These are phyloP conservation scores for Amaranthus hypochondriacus DNA, from an alignment of 148 eudicot species.

Conservation along the genomic window DNA sequence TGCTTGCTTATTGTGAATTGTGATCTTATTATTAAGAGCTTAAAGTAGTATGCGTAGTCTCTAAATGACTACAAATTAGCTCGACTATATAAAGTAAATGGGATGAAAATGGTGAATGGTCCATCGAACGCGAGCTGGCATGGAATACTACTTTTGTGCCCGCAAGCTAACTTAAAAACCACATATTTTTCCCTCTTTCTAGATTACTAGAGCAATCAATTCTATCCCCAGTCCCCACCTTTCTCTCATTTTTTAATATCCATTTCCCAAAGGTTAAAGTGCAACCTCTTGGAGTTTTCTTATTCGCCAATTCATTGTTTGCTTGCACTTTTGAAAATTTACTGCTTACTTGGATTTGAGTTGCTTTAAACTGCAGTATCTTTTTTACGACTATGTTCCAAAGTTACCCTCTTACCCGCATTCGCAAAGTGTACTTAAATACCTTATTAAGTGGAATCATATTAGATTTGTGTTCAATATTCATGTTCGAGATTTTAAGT, in stretches of 20 bases:
- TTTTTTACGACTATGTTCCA: background rate
- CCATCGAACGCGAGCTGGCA: background rate
- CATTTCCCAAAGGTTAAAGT: background rate
- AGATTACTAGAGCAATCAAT: background rate
- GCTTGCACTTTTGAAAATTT: background rate
- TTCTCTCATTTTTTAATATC: background rate
- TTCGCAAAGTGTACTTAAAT: too few relatives aligned
- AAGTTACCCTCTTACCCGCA: too few relatives aligned
- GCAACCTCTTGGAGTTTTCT: conserved; percentile 2
- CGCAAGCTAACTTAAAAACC: background rate
- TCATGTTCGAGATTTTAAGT: too few relatives aligned
- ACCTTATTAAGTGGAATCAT: too few relatives aligned
- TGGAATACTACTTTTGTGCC: background rate
- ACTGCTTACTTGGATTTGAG: background rate
- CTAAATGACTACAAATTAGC: background rate
- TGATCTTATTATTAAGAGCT: background rate
- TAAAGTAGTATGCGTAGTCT: background rate
- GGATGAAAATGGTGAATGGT: background rate
- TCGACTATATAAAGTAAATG: background rate
- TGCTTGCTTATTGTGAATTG: background rate
- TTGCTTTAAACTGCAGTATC: background rate
- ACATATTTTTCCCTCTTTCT: background rate
- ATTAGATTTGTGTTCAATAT: too few relatives aligned
- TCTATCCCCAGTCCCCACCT: background rate
- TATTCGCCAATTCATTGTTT: background rate